phyloP scores from a whole-genome alignment of 768 basidiomycete species.

The Collybia mongolica region DNA sequence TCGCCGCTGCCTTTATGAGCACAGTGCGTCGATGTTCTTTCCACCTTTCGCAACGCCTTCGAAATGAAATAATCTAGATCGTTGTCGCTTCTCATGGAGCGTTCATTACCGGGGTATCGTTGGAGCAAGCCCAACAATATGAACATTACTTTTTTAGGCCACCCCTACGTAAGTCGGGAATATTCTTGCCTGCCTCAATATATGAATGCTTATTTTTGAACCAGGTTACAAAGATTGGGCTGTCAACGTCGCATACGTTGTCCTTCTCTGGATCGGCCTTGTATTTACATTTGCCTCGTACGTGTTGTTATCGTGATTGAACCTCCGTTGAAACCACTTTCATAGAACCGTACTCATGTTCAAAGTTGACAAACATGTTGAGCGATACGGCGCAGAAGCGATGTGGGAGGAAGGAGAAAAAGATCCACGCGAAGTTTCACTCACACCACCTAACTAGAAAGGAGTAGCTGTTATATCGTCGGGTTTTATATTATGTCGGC shows the following conservation, averaged over 20 bases:
- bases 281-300: conserved; percentile 25
- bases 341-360: not conserved
- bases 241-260: conserved; percentile 30
- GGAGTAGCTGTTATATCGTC: too few species aligned
- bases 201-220: not conserved
- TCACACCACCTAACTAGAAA: not conserved
- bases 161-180: conserved; percentile 20
- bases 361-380: too few species aligned
- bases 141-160: conserved; percentile 21
- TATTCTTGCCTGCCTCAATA: not conserved
- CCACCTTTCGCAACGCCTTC: not conserved
- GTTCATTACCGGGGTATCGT: conserved; percentile 22
- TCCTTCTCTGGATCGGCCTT: conserved; percentile 30
- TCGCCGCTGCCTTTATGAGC: conserved; percentile 24
- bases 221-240: conserved; percentile 26
- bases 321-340: not conserved
- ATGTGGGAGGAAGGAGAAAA: not conserved
- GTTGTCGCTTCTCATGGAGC: conserved; percentile 23
- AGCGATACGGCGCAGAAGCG: not conserved
- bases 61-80: conserved; percentile 14
- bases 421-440: not conserved
- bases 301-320: not conserved
- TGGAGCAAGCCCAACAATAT: conserved; percentile 12
- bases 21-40: conserved; percentile 23
- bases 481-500: too few species aligned